Base-by-base conservation (phyloP, 768 basidiomycete species). In the Termitomyces eurrhizus region DNA sequence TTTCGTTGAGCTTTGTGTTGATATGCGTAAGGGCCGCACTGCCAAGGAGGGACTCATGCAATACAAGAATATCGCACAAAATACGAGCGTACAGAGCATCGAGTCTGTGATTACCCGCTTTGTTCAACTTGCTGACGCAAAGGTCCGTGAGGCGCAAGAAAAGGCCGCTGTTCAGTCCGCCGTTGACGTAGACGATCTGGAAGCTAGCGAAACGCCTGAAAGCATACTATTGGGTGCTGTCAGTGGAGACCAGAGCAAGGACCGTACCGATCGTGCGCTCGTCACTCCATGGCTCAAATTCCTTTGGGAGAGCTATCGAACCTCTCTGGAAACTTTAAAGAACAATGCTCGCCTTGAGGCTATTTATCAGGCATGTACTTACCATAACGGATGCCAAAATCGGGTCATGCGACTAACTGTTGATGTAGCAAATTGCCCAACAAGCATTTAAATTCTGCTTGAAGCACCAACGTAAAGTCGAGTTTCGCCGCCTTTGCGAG, bases 241-340 rank as follows among this genome's bases (percentile, higher is more conserved):
- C 62, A 89, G 90, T 67, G 93, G 94, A 56, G 81, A 83, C 70
- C 92, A 94, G 76, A 95, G 83, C 78, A 91, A 92, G 77, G 95
- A 98, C 74, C 80, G 96, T 66, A 97, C 94, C 35, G 95, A 98
- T 75, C 79, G 96, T 50, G 91, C 94, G 7, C 83, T 98, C 55
- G 94, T 99, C 64, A 97, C 94, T 0, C 96, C 96, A 0, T 97
- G 95, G 89, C 89, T 98, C 70, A 95, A 95, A 71, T 97, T 98
- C 74, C 82, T 95, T n/a, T 98, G 95, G 95, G 96, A 98, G 80
- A 93, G 92, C 66, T 98, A 98, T 71, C 87, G 96, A 59, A 97
- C 93, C 21, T 93, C 91, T 1, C 78, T 99, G 45, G 96, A 98
- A 77, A 95, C 95, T 2, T 81, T 98, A 65, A 96, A 98, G 72